phyloP scores from a whole-genome alignment of 2,329 filamentous ascomycete genomes.

The Basipetospora sp. region DNA sequence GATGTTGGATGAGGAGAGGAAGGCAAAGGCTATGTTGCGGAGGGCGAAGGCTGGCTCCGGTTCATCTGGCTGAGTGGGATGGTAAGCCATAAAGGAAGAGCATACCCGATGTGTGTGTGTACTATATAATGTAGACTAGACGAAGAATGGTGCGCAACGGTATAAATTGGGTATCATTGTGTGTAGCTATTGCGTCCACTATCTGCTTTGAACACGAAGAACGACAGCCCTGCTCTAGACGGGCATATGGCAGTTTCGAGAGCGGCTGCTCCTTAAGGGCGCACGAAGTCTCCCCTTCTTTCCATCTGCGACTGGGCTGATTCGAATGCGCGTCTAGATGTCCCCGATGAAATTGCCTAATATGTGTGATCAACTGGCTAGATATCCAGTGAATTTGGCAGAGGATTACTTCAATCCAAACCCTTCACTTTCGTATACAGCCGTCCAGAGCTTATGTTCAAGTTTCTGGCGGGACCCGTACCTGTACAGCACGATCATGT shows the following conservation, averaged over 20 bases:
- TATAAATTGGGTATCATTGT: too few species aligned
- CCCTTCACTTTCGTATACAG: constrained; percentile 79
- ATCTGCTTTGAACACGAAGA: too few species aligned
- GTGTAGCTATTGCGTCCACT: too few species aligned
- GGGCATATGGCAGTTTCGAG: too few species aligned
- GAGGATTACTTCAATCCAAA: constrained; percentile 69
- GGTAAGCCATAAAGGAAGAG: too few species aligned
- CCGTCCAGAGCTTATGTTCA: constrained; percentile 63
- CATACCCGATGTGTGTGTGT: constrained; percentile 2
- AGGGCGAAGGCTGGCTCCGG: constrained; percentile 24
- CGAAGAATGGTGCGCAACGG: too few species aligned
- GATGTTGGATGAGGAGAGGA: constrained; percentile 41
- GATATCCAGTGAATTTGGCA: background rate
- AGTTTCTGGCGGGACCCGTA: constrained; percentile 54
- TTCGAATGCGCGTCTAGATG: too few species aligned
- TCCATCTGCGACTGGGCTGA: too few species aligned
- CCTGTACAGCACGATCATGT: constrained; percentile 61
- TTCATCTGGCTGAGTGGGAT: background rate
- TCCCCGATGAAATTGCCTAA: too few species aligned
- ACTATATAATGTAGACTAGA: constrained; percentile 5
- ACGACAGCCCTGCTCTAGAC: too few species aligned
- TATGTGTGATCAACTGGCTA: background rate
- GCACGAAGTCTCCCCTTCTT: too few species aligned
- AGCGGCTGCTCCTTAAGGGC: too few species aligned
- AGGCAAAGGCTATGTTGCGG: constrained; percentile 40